Evolutionary conservation across 1,284 basidiomycete species (phyloP).

Genomic region (Ganoderma lucidum): DNA sequence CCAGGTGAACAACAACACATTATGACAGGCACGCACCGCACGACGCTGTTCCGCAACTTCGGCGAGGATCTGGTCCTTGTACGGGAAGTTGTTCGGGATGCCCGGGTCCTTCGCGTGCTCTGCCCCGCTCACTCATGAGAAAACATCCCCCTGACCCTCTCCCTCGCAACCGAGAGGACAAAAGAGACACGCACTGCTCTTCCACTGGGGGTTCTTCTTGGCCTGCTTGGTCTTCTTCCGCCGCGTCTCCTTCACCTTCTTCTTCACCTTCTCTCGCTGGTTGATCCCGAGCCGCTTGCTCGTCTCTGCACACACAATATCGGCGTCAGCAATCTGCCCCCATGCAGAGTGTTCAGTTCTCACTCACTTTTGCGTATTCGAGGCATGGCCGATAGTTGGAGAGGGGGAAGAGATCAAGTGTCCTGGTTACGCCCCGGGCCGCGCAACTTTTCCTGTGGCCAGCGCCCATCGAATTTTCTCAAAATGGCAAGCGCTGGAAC

Average conservation of each 20-base stretch:
- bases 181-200: slow-evolving; percentile 75
- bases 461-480: not conserved
- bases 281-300: slow-evolving; percentile 81
- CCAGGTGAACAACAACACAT: not conserved
- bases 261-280: slow-evolving; percentile 79
- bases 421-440: slow-evolving; percentile 7
- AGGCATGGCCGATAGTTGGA: slow-evolving; percentile 59
- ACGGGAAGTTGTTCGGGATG: slow-evolving; percentile 97
- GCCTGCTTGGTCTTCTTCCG: slow-evolving; percentile 82
- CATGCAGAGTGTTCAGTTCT: not conserved
- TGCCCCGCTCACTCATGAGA: slow-evolving; percentile 28
- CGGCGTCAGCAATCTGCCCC: slow-evolving; percentile 10
- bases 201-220: slow-evolving; percentile 91
- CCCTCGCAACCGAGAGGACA: not conserved
- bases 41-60: slow-evolving; percentile 87
- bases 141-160: not conserved
- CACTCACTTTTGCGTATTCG: slow-evolving; percentile 77
- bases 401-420: slow-evolving; percentile 6
- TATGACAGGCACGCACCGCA: slow-evolving; percentile 53
- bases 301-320: slow-evolving; percentile 66
- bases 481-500: not conserved
- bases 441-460: slow-evolving; percentile 20
- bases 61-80: slow-evolving; percentile 96
- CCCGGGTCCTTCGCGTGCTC: slow-evolving; percentile 91
- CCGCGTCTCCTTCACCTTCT: slow-evolving; percentile 82